These are phyloP conservation scores for Fraxinus greggii DNA, from an alignment of 305 asterid species.

Conservation along the genomic window DNA sequence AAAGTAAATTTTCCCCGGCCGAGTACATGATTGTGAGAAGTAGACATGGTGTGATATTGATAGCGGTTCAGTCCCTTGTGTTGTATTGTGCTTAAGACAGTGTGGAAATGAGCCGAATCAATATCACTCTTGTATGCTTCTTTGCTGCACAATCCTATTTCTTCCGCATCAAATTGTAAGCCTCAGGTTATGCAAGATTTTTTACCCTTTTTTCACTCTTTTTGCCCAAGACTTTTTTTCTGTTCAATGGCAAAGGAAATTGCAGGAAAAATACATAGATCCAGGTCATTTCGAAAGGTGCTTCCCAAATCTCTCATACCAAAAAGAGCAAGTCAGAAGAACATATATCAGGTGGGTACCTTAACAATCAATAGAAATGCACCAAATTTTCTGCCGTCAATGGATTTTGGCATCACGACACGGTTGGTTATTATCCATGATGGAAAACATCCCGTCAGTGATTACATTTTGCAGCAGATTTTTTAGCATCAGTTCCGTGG, in stretches of 20 bases:
- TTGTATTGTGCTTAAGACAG: not conserved
- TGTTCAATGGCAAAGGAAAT: not conserved
- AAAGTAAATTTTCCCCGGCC: not conserved
- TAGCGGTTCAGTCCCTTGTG: slow-evolving; percentile 31
- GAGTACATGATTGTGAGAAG: slow-evolving; percentile 18
- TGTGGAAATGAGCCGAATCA: slow-evolving; percentile 46
- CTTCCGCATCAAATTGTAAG: not conserved
- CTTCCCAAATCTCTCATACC: not conserved
- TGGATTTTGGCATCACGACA: not conserved
- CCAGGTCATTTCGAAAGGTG: not conserved
- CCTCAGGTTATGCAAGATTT: not conserved
- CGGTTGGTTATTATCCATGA: not conserved
- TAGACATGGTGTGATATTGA: slow-evolving; percentile 49
- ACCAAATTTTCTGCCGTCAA: not conserved
- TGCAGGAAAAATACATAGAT: not conserved
- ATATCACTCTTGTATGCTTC: slow-evolving; percentile 52
- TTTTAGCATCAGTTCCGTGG: not conserved
- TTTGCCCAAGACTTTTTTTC: slow-evolving; percentile 1
- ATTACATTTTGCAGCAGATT: not conserved
- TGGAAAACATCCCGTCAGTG: not conserved
- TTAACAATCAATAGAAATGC: not conserved
- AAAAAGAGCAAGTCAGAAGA: not conserved
- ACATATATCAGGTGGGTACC: not conserved
- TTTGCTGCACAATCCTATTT: not conserved
- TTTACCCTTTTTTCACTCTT: not conserved